Percentiles rank a stretch among this genome's conserved stretches.
Conservation (phyloP, 2,329 filamentous ascomycete species). For the Ophiostoma sp. region DNA sequence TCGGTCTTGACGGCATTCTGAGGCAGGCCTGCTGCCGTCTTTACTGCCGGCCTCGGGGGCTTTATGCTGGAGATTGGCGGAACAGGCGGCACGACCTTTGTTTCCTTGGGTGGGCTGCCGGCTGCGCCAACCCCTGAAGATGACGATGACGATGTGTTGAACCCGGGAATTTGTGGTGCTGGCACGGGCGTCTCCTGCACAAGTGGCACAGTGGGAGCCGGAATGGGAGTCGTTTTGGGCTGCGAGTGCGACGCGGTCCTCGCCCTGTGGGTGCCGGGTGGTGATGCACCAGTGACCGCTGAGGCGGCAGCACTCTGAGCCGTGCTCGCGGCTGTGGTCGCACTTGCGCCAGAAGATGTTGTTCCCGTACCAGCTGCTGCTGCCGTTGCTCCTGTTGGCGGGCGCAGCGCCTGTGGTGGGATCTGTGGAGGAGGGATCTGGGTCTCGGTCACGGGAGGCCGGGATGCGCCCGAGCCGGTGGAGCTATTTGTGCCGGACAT, state of each 20-base stretch:
- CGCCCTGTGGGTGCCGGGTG: not conserved
- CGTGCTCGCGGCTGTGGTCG: not conserved
- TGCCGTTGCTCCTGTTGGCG: not conserved
- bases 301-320: not conserved
- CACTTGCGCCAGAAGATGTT: not conserved
- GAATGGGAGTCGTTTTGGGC: not conserved
- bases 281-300: not conserved
- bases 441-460: slow-evolving; percentile 21
- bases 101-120: not conserved
- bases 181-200: slow-evolving; percentile 19
- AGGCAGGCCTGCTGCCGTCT: not conserved
- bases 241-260: not conserved
- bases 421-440: slow-evolving; percentile 22
- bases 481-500: not conserved
- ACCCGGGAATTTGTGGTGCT: slow-evolving; percentile 24
- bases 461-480: not conserved
- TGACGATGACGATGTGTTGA: slow-evolving; percentile 12
- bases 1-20: not conserved
- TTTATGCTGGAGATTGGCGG: not conserved
- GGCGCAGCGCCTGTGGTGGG: slow-evolving; percentile 16
- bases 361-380: not conserved
- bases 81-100: slow-evolving; percentile 8
- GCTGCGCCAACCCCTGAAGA: not conserved
- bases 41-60: not conserved
- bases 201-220: not conserved